These are phyloP conservation scores for Aspergillus transmontanensis DNA, from an alignment of 2,329 filamentous ascomycete genomes.

Conservation along the genomic window DNA sequence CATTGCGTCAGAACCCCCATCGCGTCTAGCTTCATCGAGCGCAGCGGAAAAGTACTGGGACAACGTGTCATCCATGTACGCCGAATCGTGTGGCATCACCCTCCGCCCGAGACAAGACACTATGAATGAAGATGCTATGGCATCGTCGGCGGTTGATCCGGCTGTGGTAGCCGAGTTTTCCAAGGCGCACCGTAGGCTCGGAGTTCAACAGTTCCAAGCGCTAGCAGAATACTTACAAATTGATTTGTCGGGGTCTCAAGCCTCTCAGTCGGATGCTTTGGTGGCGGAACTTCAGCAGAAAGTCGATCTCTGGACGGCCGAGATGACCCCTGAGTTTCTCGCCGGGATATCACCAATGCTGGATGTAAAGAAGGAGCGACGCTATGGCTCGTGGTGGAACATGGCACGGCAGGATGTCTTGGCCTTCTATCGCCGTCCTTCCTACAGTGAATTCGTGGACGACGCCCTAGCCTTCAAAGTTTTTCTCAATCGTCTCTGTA, in stretches of 20 bases:
- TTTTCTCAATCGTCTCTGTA: background rate
- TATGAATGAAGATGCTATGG: no score
- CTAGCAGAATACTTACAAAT: no score
- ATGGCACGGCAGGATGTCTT: slow-evolving; percentile 32
- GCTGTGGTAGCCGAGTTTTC: no score
- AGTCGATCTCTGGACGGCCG: slow-evolving; percentile 19
- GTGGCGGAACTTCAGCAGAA: slow-evolving; percentile 10
- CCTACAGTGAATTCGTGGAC: background rate
- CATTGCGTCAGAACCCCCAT: slow-evolving; percentile 67
- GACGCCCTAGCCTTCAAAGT: background rate
- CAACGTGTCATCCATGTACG: no score
- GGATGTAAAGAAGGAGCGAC: slow-evolving; percentile 25
- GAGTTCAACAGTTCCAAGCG: no score
- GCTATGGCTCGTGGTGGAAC: slow-evolving; percentile 42
- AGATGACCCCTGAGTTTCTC: no score
- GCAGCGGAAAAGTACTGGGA: slow-evolving; percentile 79
- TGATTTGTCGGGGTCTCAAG: no score
- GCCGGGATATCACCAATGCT: slow-evolving; percentile 12
- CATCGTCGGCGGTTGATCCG: no score
- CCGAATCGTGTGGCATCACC: no score
- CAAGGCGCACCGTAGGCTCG: no score
- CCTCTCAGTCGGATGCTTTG: no score
- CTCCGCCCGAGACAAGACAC: no score
- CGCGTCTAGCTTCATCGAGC: slow-evolving; percentile 59
- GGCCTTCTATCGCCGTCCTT: slow-evolving; percentile 7